phyloP scores from a whole-genome alignment of 2,329 filamentous ascomycete species.

The Passalora sequoiae region DNA sequence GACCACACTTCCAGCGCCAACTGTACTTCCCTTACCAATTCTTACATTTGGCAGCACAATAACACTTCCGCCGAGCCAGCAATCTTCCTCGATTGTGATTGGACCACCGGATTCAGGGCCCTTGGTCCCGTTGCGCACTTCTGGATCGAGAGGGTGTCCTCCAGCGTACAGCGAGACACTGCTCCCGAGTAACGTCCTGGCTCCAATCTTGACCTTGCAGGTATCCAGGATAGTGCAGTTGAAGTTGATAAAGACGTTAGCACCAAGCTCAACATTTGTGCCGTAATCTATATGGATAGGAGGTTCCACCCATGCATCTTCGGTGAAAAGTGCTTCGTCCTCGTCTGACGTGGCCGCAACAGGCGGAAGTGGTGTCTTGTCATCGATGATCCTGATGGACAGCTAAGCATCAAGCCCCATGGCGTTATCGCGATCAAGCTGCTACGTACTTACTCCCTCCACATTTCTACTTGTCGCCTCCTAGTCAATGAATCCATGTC shows the following conservation, averaged over 20 bases:
- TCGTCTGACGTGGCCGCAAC: slow-evolving; percentile 52
- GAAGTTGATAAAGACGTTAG: slow-evolving; percentile 69
- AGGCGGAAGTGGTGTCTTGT: slow-evolving; percentile 60
- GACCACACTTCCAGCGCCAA: slow-evolving; percentile 79
- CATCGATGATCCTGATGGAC: slow-evolving; percentile 53
- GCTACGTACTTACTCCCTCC: slow-evolving; percentile 59
- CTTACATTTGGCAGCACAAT: slow-evolving; percentile 70
- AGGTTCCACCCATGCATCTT: slow-evolving; percentile 64
- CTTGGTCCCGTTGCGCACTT: slow-evolving; percentile 64
- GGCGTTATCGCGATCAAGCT: background rate
- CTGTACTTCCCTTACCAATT: slow-evolving; percentile 66
- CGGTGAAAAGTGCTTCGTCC: slow-evolving; percentile 60
- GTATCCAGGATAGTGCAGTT: slow-evolving; percentile 75
- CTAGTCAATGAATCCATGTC: slow-evolving; percentile 51
- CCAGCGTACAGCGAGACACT: slow-evolving; percentile 72
- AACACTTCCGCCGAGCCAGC: slow-evolving; percentile 70
- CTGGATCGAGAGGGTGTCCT: slow-evolving; percentile 71
- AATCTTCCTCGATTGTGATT: slow-evolving; percentile 73
- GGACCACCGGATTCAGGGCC: slow-evolving; percentile 71
- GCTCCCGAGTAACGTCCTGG: slow-evolving; percentile 71
- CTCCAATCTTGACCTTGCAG: slow-evolving; percentile 66
- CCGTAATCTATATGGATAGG: slow-evolving; percentile 75
- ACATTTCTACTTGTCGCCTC: slow-evolving; percentile 60
- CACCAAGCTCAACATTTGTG: slow-evolving; percentile 64
- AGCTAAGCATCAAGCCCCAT: background rate